Conservation (phyloP, 345 rosid genomes). For the Cardamine resedifolia region DNA sequence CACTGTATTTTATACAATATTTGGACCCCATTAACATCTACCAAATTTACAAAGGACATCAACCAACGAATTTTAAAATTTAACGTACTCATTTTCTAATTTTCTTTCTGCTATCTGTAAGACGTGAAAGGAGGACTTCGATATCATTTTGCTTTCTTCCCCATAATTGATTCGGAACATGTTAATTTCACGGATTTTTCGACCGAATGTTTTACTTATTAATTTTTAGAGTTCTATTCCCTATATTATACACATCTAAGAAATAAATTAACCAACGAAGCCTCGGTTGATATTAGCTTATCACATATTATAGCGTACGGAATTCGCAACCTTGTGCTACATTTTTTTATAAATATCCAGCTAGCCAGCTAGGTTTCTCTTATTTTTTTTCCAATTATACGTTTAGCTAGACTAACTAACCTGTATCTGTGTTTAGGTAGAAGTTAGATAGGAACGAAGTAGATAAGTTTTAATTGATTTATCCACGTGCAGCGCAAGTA, state of each 20-base stretch:
- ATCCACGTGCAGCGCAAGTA: constrained; percentile 21
- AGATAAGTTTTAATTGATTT: neutral
- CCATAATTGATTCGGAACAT: neutral
- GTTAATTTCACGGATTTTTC: constrained; percentile 10
- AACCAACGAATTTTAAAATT: too few relatives aligned
- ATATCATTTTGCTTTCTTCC: constrained; percentile 10
- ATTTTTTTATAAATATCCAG: too few relatives aligned
- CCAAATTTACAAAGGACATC: too few relatives aligned
- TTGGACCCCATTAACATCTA: too few relatives aligned
- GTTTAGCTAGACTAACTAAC: constrained; percentile 1
- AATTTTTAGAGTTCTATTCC: neutral
- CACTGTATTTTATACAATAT: too few relatives aligned
- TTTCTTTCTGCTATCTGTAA: neutral
- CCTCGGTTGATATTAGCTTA: neutral
- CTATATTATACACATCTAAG: neutral
- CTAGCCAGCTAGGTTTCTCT: neutral
- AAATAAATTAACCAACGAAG: neutral
- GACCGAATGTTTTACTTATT: neutral
- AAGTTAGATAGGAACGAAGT: constrained; percentile 22
- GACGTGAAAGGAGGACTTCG: constrained; percentile 24
- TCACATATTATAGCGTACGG: neutral
- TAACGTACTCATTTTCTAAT: too few relatives aligned
- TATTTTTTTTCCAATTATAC: neutral
- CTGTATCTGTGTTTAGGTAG: constrained; percentile 20
- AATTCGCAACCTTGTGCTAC: neutral